Base-by-base conservation (phyloP, 2,329 filamentous ascomycete genomes). In the Penicillium sp. region DNA sequence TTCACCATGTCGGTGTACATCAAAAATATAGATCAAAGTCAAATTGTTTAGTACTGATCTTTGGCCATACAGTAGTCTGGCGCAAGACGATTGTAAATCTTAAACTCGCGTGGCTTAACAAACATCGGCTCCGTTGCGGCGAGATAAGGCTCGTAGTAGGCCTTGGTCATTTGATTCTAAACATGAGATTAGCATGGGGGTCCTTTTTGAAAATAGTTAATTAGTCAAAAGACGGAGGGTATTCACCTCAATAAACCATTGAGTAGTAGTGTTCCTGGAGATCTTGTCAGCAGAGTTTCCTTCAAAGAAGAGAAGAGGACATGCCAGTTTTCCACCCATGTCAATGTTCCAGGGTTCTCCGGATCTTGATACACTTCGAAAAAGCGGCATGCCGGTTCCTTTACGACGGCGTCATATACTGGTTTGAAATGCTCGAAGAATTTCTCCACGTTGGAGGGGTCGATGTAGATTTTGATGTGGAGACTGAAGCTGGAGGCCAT, bases 371-470 rank as follows among this genome's bases (percentile, higher is more conserved):
- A 78, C 24, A 80, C 63, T 60, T 80, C 73, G 61, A 81, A 80
- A 65, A 77, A 80, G 1, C 72, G 68, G 59, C 73, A 77, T 53
- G 79, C 75, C 2, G 77, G 74, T 64, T 81, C 79, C 2, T 70
- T 72, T 8, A 70, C 63, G 6, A 79, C 73, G n/a, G 62, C 62
- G 41, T 79, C 73, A 56, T 77, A 80, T 26, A 69, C 68, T 1
- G 72, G 68, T 29, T 76, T 75, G 54, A 78, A 73, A 14, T 66
- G 62, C 44, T 66, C 61, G 49, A 73, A 63, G 65, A 75, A 74
- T 14, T 62, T 66, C 8, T 61, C 41, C 3, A 66, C 52, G 48
- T 73, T 65, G 8, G 65, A 56, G 1, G 68, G 67, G 26, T 55
- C 45, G 4, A 70, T 65, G 39, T 72, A 61, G 21, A 69, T 54